phyloP scores from a whole-genome alignment of 805 yeast genomes.

The Saturnispora gosingensis region DNA sequence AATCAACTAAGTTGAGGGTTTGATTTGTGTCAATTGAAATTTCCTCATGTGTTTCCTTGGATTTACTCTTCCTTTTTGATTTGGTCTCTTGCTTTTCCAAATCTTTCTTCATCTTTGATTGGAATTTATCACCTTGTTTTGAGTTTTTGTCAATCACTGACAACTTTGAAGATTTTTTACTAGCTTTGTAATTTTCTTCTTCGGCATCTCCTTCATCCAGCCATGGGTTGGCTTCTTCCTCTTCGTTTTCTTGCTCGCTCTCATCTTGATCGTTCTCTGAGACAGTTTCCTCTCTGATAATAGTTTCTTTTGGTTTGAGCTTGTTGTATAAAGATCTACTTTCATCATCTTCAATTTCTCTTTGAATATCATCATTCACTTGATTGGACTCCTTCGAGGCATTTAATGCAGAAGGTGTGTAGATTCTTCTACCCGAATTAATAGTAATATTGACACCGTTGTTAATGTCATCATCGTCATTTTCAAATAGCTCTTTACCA shows the following conservation, averaged over 20 bases:
- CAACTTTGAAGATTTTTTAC: constrained; percentile 35
- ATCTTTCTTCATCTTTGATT: constrained; percentile 34
- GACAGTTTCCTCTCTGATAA: neutral
- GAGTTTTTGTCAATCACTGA: constrained; percentile 42
- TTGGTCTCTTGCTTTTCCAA: constrained; percentile 19
- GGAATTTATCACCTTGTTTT: constrained; percentile 38
- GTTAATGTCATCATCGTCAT: constrained; percentile 27
- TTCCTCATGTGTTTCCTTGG: constrained; percentile 19
- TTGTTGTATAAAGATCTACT: constrained; percentile 36
- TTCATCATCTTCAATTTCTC: constrained; percentile 45
- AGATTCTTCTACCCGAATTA: constrained; percentile 75
- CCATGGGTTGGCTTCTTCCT: constrained; percentile 43
- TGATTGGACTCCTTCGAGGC: constrained; percentile 30
- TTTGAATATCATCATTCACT: constrained; percentile 28
- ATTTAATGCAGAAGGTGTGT: constrained; percentile 53
- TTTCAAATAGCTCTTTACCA: constrained; percentile 32
- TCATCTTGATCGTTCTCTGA: constrained; percentile 5
- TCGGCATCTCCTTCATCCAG: constrained; percentile 25
- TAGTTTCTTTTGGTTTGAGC: constrained; percentile 19
- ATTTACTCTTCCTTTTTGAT: constrained; percentile 22
- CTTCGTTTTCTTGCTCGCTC: constrained; percentile 7
- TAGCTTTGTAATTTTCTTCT: constrained; percentile 10
- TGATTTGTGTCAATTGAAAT: constrained; percentile 40
- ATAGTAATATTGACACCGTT: constrained; percentile 39
- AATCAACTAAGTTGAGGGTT: constrained; percentile 46